These are phyloP conservation scores for Cardamine resedifolia DNA, from an alignment of 345 rosid genomes.

Conservation along the genomic window DNA sequence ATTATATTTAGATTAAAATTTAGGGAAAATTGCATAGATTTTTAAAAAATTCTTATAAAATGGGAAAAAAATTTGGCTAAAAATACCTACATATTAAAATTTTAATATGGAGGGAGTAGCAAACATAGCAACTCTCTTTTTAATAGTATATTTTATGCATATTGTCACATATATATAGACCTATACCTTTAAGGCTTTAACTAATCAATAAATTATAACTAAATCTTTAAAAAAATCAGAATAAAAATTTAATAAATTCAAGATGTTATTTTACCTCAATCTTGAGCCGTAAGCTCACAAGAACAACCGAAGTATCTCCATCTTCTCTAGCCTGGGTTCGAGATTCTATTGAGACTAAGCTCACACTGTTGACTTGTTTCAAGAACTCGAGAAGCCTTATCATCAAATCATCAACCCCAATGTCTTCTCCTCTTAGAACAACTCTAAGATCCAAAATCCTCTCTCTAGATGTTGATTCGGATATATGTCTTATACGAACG, in stretches of 20 bases:
- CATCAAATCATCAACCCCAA: slow-evolving; percentile 37
- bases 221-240: neutral
- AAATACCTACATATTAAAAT: no score
- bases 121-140: neutral
- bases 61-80: no score
- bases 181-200: neutral
- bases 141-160: neutral
- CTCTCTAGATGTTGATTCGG: slow-evolving; percentile 52
- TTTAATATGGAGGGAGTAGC: no score
- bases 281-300: slow-evolving; percentile 47
- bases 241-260: neutral
- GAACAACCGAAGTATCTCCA: slow-evolving; percentile 36
- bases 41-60: no score
- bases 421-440: slow-evolving; percentile 45
- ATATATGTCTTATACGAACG: slow-evolving; percentile 36
- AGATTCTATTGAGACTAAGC: slow-evolving; percentile 57
- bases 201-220: neutral
- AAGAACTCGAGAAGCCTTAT: slow-evolving; percentile 65
- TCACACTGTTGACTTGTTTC: slow-evolving; percentile 49
- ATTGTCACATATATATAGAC: neutral
- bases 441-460: slow-evolving; percentile 53
- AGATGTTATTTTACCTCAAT: slow-evolving; percentile 53
- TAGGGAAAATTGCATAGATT: no score
- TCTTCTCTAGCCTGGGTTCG: slow-evolving; percentile 37
- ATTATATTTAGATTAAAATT: no score